A percentile compares a stretch with the other conserved stretches of the same genome.
Conservation (phyloP, 1,139 yeast species). For the Pichia sp. region DNA sequence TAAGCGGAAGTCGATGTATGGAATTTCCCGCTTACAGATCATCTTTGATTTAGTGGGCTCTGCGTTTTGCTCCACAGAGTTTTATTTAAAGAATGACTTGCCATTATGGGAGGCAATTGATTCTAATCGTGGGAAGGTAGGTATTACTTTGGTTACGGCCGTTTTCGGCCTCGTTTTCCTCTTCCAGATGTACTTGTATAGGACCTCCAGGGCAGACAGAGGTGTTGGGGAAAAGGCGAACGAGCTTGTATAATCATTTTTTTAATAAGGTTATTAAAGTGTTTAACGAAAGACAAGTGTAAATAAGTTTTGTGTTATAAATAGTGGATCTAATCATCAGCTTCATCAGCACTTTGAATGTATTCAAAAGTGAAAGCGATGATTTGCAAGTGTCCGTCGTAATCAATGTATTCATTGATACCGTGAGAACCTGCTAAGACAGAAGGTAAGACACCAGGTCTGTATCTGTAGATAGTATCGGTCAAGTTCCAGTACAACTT, state of each 20-base stretch:
- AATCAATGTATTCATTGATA: slow-evolving; percentile 54
- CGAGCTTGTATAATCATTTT: slow-evolving; percentile 4
- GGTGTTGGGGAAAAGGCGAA: slow-evolving; percentile 1
- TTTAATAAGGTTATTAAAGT: neutral
- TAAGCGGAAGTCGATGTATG: slow-evolving; percentile 52
- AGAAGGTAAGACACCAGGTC: slow-evolving; percentile 36
- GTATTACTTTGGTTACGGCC: slow-evolving; percentile 36
- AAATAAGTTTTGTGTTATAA: too few species aligned
- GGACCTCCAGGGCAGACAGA: slow-evolving; percentile 10
- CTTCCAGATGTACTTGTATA: slow-evolving; percentile 29
- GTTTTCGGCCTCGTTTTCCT: slow-evolving; percentile 36
- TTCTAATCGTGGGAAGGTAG: slow-evolving; percentile 37
- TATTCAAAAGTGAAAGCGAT: slow-evolving; percentile 51
- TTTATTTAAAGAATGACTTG: slow-evolving; percentile 35
- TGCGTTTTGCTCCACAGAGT: slow-evolving; percentile 46
- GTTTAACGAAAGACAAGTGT: too few species aligned
- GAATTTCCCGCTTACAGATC: slow-evolving; percentile 54
- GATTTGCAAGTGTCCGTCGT: slow-evolving; percentile 53
- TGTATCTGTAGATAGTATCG: slow-evolving; percentile 66
- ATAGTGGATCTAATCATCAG: slow-evolving; percentile 13
- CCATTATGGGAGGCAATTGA: slow-evolving; percentile 27
- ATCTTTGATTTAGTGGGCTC: slow-evolving; percentile 56
- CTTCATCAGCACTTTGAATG: slow-evolving; percentile 20
- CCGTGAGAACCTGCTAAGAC: slow-evolving; percentile 44
- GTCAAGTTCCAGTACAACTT: slow-evolving; percentile 73